Base-by-base conservation (phyloP, 73 alveolate genomes). In the Paramecium tetraurelia region DNA sequence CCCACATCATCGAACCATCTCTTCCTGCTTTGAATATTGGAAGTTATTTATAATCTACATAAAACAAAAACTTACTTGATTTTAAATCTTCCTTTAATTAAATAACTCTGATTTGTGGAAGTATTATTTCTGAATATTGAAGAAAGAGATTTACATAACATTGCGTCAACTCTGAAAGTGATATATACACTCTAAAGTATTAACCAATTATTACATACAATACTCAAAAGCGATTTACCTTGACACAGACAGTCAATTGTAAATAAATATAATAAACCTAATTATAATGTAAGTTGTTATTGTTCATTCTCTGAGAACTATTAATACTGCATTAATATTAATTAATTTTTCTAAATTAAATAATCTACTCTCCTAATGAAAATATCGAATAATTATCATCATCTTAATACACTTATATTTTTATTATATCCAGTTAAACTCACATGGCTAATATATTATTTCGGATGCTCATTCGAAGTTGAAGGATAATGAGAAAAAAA, bases 1-100 rank as follows among this genome's bases (percentile, higher is more conserved):
- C 94, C 85, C 93, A 95, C 96, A 96, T 95, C 89, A 96, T 84
- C 9, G 98, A 92, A 27, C 99, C 99, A 92, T 96, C 98, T 20
- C 98, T 98, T 10, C 98, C 98, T 41, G 96, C 96, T 8, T 27
- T 92, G 68, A 11, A 80, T 58, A 80, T 46, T 41, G 90, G 75
- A n/a, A 80, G 4, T 80, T 80, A 80, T 53, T 53, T 53, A 14
- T 22, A 9, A 41, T 43, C 90, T 44, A 16, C 7, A 44, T 53
- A 2, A 80, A 20, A 10, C 10, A 41, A 11, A 80, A 46, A 18
- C 7, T 10, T 43, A 80, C 90, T 46, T 44, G 1, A 20, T 80
- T 14, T 2, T 46, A 80, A 80, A n/a, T 80, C 90, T 44, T 80
- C 76, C 50, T 48, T 80, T 80, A 80, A 11, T 80, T 80, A 31